Conservation (phyloP, 2,329 filamentous ascomycete genomes). For the Verticillium isaacii region DNA sequence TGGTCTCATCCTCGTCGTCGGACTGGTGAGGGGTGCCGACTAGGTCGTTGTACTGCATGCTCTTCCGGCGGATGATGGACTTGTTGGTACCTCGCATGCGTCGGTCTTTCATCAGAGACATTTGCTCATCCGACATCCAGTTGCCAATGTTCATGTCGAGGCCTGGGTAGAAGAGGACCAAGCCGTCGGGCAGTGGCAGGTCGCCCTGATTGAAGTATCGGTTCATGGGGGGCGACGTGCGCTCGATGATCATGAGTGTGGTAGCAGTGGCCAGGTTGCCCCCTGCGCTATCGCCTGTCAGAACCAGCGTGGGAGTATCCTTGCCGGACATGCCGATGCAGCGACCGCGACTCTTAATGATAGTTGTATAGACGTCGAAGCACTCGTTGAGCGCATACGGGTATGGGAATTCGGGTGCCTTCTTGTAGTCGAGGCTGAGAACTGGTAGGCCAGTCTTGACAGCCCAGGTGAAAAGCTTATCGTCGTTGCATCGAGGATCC, state of each 20-base stretch:
- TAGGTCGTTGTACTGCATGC: slow-evolving; percentile 79
- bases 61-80: slow-evolving; percentile 76
- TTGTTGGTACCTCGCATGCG: slow-evolving; percentile 72
- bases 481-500: slow-evolving; percentile 90
- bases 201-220: slow-evolving; percentile 51
- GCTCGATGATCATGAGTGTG: slow-evolving; percentile 85
- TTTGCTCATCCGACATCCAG: slow-evolving; percentile 99
- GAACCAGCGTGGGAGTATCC: slow-evolving; percentile 32
- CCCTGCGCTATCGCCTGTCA: slow-evolving; percentile 45
- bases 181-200: slow-evolving; percentile 70
- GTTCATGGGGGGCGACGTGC: slow-evolving; percentile 46
- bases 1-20: slow-evolving; percentile 61
- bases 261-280: slow-evolving; percentile 57
- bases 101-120: slow-evolving; percentile 86
- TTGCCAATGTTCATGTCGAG: slow-evolving; percentile 97
- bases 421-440: slow-evolving; percentile 79
- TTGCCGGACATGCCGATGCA: slow-evolving; percentile 39
- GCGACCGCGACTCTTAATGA: slow-evolving; percentile 30
- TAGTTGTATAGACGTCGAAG: slow-evolving; percentile 39
- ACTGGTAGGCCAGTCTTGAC: slow-evolving; percentile 84
- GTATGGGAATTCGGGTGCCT: slow-evolving; percentile 46
- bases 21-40: slow-evolving; percentile 80
- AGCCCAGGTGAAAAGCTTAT: slow-evolving; percentile 90
- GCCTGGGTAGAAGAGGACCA: slow-evolving; percentile 83
- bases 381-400: slow-evolving; percentile 45